phyloP scores from a whole-genome alignment of 768 basidiomycete species.

The Flagelloscypha sp. region DNA sequence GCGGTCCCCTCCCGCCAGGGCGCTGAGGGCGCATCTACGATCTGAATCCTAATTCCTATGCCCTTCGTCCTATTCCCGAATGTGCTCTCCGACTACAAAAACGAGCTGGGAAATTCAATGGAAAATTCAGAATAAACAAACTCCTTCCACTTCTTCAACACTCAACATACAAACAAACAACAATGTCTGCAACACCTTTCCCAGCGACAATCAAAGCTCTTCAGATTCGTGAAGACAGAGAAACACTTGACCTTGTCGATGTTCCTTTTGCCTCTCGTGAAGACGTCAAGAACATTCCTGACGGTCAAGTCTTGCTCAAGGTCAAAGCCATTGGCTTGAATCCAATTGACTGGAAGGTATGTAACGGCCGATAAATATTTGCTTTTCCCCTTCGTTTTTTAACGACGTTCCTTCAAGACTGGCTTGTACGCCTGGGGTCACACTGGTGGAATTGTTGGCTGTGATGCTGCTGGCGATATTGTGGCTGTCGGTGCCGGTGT shows the following conservation, averaged over 20 bases:
- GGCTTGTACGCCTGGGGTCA: background rate
- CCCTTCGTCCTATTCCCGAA: too few relatives aligned
- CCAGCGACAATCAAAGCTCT: slow-evolving; percentile 3
- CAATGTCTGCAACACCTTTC: too few relatives aligned
- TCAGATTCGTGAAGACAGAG: slow-evolving; percentile 1
- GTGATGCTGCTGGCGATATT: slow-evolving; percentile 10
- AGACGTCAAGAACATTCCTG: background rate
- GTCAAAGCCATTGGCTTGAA: slow-evolving; percentile 20
- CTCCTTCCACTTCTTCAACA: too few relatives aligned
- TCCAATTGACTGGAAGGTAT: slow-evolving; percentile 27
- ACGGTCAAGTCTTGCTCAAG: slow-evolving; percentile 21
- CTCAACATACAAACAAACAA: too few relatives aligned
- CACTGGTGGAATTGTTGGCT: slow-evolving; percentile 1
- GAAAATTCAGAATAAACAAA: too few relatives aligned
- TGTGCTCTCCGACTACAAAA: too few relatives aligned
- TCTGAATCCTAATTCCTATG: too few relatives aligned
- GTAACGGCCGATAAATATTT: too few relatives aligned
- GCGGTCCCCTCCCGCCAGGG: too few relatives aligned
- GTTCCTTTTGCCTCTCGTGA: slow-evolving; percentile 1
- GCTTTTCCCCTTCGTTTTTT: too few relatives aligned
- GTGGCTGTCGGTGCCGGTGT: slow-evolving; percentile 6
- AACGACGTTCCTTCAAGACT: slow-evolving; percentile 1
- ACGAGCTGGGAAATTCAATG: too few relatives aligned
- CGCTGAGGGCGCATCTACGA: too few relatives aligned
- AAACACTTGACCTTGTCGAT: slow-evolving; percentile 2